These are phyloP conservation scores for Eucalyptus guilfoylei DNA, from an alignment of 345 rosid species.

Conservation along the genomic window DNA sequence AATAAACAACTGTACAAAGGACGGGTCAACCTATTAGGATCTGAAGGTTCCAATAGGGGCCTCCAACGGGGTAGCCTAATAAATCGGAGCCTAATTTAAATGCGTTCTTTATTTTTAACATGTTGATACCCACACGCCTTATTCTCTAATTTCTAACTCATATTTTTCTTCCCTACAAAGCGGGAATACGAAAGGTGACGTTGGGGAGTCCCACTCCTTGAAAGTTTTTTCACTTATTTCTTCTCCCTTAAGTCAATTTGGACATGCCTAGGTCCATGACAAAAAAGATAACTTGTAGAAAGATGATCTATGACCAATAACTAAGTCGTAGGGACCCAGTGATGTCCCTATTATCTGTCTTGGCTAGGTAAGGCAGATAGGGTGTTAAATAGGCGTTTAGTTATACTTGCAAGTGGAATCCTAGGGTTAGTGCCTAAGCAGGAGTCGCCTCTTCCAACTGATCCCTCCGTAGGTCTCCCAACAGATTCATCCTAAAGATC, in stretches of 20 bases:
- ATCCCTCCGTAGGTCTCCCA: not conserved
- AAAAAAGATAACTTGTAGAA: too few relatives aligned
- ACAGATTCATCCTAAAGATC: not conserved
- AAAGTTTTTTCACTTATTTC: too few relatives aligned
- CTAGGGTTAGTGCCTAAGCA: not conserved
- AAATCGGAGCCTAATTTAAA: rapidly evolving
- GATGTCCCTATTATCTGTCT: not conserved
- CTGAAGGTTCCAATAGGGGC: rapidly evolving
- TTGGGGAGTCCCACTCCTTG: rapidly evolving
- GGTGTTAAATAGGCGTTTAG: not conserved
- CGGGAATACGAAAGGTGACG: rapidly evolving
- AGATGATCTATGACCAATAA: too few relatives aligned
- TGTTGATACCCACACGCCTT: rapidly evolving
- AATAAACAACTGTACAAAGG: too few relatives aligned
- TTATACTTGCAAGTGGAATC: not conserved
- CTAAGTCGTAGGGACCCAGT: not conserved
- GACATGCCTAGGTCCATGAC: too few relatives aligned
- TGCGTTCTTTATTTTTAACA: rapidly evolving
- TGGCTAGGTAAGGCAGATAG: not conserved
- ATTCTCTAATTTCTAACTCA: rapidly evolving
- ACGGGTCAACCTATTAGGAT: rapidly evolving
- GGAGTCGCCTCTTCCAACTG: not conserved
- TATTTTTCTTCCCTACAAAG: too few relatives aligned
- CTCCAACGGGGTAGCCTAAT: rapidly evolving
- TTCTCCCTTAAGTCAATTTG: too few relatives aligned